Base-by-base conservation (phyloP, 176 grass and related monocot species). In the Rhynchospora breviuscula region DNA sequence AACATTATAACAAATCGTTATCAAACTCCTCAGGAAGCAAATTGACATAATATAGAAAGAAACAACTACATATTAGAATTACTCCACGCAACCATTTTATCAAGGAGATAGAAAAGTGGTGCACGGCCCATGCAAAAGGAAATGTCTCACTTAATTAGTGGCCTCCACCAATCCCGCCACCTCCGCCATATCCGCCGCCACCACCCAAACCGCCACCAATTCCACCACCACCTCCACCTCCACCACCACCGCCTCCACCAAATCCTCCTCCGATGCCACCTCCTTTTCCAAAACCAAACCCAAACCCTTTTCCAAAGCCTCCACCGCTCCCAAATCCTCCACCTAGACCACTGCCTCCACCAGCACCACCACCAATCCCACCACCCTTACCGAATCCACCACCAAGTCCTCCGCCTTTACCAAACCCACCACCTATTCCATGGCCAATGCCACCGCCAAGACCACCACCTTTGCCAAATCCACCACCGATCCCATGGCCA, bases 401-500 rank as follows among this genome's bases (percentile, higher is more conserved):
- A 22, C 79, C 79, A 21, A 63, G 12, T 3, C 59, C 78, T 9
- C 31, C 19, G 13, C 79, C 79, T 2, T 11, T 45, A 13, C 68
- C 68, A n/a, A 73, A 8, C 0, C 77, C 89, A 1, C 33, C 0
- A 2, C 88, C 88, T 1, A 64, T 29, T 17, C 87, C 87, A 14
- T 51, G 17, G 11, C 85, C 85, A 6, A 65, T 69, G 18, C 85
- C 67, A 0, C 64, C 73, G 1, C 70, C 70, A 49, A 75, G 35
- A 1, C 88, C 86, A 12, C 80, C 80, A 11, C 70, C 83, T 6
- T 71, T 79, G 4, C 85, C 81, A 10, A 86, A 49, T 0, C 87
- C 87, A 13, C 84, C 61, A 12, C 84, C 87, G 3, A 60, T 54
- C 14, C 84, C 88, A 69, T 80, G 72, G 22, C 79, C 81, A 1